Evolutionary conservation across 1,139 yeast genomes (phyloP).

Genomic region (Sugiyamaella grinbergsii): DNA sequence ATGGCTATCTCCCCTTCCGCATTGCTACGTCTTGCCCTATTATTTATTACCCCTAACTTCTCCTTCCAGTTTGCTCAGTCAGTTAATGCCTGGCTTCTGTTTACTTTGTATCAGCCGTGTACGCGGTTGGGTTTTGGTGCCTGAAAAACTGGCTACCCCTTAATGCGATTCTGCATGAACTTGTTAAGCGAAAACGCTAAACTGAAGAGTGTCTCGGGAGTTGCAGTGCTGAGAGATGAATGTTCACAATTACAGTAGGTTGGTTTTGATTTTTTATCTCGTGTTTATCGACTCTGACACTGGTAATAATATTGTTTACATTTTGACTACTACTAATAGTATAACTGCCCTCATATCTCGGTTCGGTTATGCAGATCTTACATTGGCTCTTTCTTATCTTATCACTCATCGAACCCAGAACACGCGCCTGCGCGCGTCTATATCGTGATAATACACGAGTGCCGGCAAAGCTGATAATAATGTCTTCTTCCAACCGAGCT

Average conservation of each 20-base stretch:
- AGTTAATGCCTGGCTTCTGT: neutral
- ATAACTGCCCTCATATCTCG: no score
- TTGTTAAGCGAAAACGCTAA: neutral
- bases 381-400: neutral
- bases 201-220: no score
- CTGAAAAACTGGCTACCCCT: neutral
- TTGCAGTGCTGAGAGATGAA: no score
- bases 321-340: no score
- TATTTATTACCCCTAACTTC: slow-evolving; percentile 4
- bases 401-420: neutral
- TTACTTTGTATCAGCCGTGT: neutral
- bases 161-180: slow-evolving; percentile 4
- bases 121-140: neutral
- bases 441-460: slow-evolving; percentile 1
- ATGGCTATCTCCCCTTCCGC: neutral
- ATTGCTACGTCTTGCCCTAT: neutral
- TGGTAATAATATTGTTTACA: no score
- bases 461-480: no score
- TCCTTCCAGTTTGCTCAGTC: neutral
- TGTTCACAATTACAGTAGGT: no score
- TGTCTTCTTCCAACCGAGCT: neutral
- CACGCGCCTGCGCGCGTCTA: neutral
- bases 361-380: neutral
- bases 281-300: no score
- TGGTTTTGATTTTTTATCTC: no score